Percentiles rank a stretch among this genome's conserved stretches.
Evolutionary conservation across 306 rosid genomes (phyloP).

Genomic region (Psophocarpus tetragonolobus): DNA sequence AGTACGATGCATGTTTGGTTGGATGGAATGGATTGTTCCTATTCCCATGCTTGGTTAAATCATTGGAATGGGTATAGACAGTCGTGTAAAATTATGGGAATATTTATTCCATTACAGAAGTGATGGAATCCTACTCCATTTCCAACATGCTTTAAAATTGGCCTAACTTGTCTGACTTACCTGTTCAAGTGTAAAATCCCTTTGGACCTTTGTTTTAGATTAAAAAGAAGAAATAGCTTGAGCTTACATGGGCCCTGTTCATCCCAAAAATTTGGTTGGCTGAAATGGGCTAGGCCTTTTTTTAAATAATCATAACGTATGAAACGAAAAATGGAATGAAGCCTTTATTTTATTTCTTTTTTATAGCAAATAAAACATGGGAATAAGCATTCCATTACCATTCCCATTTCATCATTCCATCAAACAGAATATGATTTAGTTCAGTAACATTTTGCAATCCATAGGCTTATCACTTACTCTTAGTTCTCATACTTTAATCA

Average conservation of each 20-base stretch:
- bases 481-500: conserved; percentile 49
- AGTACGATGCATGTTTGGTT: neutral
- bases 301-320: too few relatives aligned
- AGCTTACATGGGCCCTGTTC: too few relatives aligned
- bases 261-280: too few relatives aligned
- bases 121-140: neutral
- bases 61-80: conserved; percentile 1
- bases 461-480: conserved; percentile 29
- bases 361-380: too few relatives aligned
- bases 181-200: too few relatives aligned
- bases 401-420: too few relatives aligned
- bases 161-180: neutral
- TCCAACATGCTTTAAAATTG: neutral
- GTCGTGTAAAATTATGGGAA: neutral
- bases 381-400: too few relatives aligned
- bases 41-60: neutral
- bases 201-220: too few relatives aligned
- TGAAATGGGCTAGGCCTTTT: too few relatives aligned
- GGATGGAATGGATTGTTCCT: neutral
- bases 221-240: too few relatives aligned
- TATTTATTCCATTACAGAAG: neutral
- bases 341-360: too few relatives aligned
- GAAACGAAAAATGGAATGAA: too few relatives aligned
- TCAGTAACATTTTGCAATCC: conserved; percentile 27
- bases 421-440: neutral